These are phyloP conservation scores for Amphibolis antarctica DNA, from an alignment of 106 monocot species.

Conservation along the genomic window DNA sequence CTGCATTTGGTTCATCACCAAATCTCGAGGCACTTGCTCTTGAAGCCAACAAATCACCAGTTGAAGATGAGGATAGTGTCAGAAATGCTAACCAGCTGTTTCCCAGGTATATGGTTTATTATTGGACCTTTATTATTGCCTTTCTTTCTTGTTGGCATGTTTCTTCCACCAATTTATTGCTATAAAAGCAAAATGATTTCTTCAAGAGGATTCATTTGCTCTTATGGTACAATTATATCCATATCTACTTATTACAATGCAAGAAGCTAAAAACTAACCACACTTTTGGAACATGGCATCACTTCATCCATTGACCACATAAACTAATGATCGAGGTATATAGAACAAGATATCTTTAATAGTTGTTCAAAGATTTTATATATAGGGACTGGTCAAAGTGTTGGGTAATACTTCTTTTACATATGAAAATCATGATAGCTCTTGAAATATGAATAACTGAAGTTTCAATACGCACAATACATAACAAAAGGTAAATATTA, in stretches of 20 bases:
- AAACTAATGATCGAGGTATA: too few species aligned
- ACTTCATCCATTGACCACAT: too few species aligned
- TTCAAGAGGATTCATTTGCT: too few species aligned
- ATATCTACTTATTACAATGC: too few species aligned
- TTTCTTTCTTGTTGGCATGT: not conserved
- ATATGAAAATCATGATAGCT: not conserved
- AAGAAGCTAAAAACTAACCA: too few species aligned
- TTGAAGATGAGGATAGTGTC: conserved; percentile 12
- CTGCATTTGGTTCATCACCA: conserved; percentile 30
- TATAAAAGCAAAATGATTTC: too few species aligned
- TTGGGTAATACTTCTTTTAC: not conserved
- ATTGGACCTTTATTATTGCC: not conserved
- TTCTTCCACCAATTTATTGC: too few species aligned
- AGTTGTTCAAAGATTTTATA: not conserved
- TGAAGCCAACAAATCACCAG: conserved; percentile 14
- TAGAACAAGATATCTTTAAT: too few species aligned
- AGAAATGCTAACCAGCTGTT: conserved; percentile 5
- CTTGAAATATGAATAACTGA: not conserved
- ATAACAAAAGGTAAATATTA: too few species aligned
- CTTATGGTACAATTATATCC: too few species aligned
- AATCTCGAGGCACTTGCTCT: conserved; percentile 26
- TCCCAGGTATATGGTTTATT: conserved; percentile 5
- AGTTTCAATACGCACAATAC: too few species aligned
- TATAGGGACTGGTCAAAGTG: not conserved
- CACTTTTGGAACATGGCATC: too few species aligned